Base-by-base conservation (phyloP, 768 basidiomycete species). In the Pholiota conissans region DNA sequence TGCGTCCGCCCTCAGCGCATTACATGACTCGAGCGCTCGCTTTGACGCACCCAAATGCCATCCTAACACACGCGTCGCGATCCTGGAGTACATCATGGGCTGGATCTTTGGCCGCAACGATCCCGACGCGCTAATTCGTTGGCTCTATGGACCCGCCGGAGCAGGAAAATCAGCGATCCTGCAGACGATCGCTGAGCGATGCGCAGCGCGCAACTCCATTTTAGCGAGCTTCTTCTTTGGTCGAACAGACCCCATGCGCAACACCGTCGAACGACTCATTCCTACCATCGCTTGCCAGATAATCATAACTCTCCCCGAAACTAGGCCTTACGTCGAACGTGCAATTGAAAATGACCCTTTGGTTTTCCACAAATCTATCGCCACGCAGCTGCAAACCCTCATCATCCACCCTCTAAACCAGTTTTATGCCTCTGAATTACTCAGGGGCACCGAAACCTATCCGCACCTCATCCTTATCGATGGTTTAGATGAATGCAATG, bases 161-260 rank as follows among this genome's bases (percentile, higher is more conserved):
- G 56, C 60, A 3, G 60, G 60, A 42, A 61, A 61, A 28, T 61
- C 60, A n/a, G n/a, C n/a, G n/a, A n/a, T n/a, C n/a, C n/a, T n/a
- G n/a, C n/a, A n/a, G n/a, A n/a, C n/a, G n/a, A 48, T 61, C 16
- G 56, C 56, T 5, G 56, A 57, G 11, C 16, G 34, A 18, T 57
- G 56, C 35, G 14, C 20, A 28, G 28, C 49, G 24, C 20, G 14
- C 1, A 28, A 46, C 10, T 9, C 22, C 3, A n/a, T n/a, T n/a
- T n/a, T n/a, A n/a, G n/a, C n/a, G n/a, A n/a, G n/a, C n/a, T n/a
- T n/a, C n/a, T n/a, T n/a, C n/a, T n/a, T n/a, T n/a, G n/a, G n/a
- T n/a, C n/a, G n/a, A n/a, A n/a, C n/a, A n/a, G n/a, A n/a, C n/a
- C n/a, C n/a, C n/a, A n/a, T n/a, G n/a, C n/a, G n/a, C n/a, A n/a